Conservation (phyloP, 2,329 filamentous ascomycete genomes). For the Lasiodiplodia citricola region DNA sequence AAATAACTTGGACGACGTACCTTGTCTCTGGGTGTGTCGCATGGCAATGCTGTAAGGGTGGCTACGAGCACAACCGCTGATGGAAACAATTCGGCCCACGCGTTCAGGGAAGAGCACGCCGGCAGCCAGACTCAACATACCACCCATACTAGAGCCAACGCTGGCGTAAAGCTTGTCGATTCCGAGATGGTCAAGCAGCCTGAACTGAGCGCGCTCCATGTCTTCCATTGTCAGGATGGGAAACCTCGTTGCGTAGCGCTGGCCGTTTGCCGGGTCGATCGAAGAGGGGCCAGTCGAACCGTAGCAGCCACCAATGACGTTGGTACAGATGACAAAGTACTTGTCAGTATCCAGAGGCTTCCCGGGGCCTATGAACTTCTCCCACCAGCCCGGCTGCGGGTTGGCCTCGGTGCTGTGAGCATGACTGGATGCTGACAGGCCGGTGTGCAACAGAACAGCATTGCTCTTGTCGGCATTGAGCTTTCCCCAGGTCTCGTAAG, state of each 20-base stretch:
- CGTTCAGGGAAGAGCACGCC: conserved; percentile 82
- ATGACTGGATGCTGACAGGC: conserved; percentile 95
- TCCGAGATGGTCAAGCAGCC: conserved; percentile 78
- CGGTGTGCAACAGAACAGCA: conserved; percentile 89
- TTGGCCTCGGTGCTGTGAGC: conserved; percentile 90
- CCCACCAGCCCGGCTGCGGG: conserved; percentile 95
- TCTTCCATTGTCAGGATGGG: conserved; percentile 95
- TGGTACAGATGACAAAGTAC: conserved; percentile 94
- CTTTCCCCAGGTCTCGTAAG: conserved; percentile 90
- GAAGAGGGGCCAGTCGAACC: conserved; percentile 91
- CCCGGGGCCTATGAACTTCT: conserved; percentile 93
- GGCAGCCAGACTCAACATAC: conserved; percentile 93
- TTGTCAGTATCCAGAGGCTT: conserved; percentile 85
- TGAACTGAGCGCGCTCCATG: conserved; percentile 96
- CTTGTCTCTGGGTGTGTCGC: conserved; percentile 94
- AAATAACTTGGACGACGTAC: conserved; percentile 35
- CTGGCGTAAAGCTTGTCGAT: conserved; percentile 85
- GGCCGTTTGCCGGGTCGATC: conserved; percentile 84
- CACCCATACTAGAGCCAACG: conserved; percentile 96
- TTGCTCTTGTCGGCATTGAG: conserved; percentile 84
- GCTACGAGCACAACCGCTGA: conserved; percentile 90
- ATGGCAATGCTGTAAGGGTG: conserved; percentile 99
- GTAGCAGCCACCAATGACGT: conserved; percentile 94
- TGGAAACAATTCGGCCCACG: conserved; percentile 81
- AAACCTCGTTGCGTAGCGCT: conserved; percentile 91